Evolutionary conservation across 1,139 yeast genomes (phyloP), one percentile per base, ranked within the genome.

Genomic region (Yamadazyma sp.): DNA sequence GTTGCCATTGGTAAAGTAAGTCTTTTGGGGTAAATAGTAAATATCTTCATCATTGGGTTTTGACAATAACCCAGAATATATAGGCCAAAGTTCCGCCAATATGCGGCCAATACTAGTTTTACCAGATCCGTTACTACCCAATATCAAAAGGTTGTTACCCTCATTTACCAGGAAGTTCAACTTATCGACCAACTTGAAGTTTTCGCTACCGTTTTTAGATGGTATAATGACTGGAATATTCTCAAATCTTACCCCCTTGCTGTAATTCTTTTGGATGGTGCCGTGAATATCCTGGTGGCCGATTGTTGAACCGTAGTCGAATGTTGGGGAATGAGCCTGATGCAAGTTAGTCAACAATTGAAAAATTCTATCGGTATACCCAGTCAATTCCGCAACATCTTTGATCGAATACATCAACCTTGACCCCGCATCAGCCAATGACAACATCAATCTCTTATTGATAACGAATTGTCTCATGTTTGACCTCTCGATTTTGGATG

Each of bases 391-490:
- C 11, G 95, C 86, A n/a, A 91, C 77, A 61, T 89, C 97, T 59
- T 91, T 89, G 50, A 89, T 86, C 2, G 97, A 88, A 60, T 88
- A 88, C 96, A 91, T 89, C 67, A 91, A 75, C 48, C 97, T 75
- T n/a, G 95, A 87, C 5, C 97, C 97, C 0, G 98, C 96, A 65
- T 91, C 98, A 1, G 97, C 96, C 57, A 91, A 74, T 5, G 94
- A 84, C 51, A 91, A 74, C 87, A 91, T 83, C 50, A 91, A 75
- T 54, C 97, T 75, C 65, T 91, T 91, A 67, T 89, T 91, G 43
- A 89, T 89, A 51, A 89, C 85, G 52, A 89, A 91, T 52, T 87
- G 91, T 53, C 88, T 83, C 89, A 91, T 88, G 53, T 81, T 83
- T 44, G 74, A 73, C 37, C 74, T 64, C 49, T 66, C 75, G 37